These are phyloP conservation scores for Naganishia sp. DNA, from an alignment of 1,284 basidiomycete genomes.

Conservation along the genomic window DNA sequence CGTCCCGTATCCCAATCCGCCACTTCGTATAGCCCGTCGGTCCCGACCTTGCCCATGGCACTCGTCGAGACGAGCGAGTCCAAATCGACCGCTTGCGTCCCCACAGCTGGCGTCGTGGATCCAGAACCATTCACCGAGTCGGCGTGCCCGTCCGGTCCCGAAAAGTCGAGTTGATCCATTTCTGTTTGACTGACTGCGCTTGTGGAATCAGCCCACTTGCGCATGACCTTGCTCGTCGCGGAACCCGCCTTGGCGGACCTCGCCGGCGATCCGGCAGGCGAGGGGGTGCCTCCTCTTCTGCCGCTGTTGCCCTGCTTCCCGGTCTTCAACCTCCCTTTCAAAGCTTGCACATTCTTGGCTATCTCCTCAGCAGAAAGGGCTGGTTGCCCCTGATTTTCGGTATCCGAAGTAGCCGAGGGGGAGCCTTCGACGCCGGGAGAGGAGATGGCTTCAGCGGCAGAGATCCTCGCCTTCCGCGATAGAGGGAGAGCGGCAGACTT, in stretches of 20 bases:
- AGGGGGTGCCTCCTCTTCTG: slow-evolving; percentile 59
- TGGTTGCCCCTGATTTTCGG: slow-evolving; percentile 35
- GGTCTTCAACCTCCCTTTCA: slow-evolving; percentile 71
- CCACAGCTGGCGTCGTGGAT: slow-evolving; percentile 36
- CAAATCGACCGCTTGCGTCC: slow-evolving; percentile 44
- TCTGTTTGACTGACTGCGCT: slow-evolving; percentile 74
- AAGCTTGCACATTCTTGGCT: slow-evolving; percentile 83
- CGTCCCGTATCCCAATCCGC: slow-evolving; percentile 80
- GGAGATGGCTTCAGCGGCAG: slow-evolving; percentile 49
- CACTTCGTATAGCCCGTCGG: slow-evolving; percentile 87
- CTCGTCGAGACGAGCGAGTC: slow-evolving; percentile 52
- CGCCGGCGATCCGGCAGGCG: slow-evolving; percentile 43
- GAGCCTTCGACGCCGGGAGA: slow-evolving; percentile 52
- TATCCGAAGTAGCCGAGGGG: slow-evolving; percentile 55
- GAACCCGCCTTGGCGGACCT: slow-evolving; percentile 40
- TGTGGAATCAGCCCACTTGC: slow-evolving; percentile 80
- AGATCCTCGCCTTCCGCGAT: slow-evolving; percentile 18
- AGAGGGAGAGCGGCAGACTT: neutral
- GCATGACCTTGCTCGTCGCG: slow-evolving; percentile 70
- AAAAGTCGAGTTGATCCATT: slow-evolving; percentile 86
- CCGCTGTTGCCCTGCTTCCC: slow-evolving; percentile 57
- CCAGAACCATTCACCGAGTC: slow-evolving; percentile 56
- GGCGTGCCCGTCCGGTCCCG: slow-evolving; percentile 52
- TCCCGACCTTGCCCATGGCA: slow-evolving; percentile 64
- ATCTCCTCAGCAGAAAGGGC: slow-evolving; percentile 72